A percentile compares a stretch with the other conserved stretches of the same genome.
Conservation (phyloP, 2,329 filamentous ascomycete species). For the Waltergamsia citrina region DNA sequence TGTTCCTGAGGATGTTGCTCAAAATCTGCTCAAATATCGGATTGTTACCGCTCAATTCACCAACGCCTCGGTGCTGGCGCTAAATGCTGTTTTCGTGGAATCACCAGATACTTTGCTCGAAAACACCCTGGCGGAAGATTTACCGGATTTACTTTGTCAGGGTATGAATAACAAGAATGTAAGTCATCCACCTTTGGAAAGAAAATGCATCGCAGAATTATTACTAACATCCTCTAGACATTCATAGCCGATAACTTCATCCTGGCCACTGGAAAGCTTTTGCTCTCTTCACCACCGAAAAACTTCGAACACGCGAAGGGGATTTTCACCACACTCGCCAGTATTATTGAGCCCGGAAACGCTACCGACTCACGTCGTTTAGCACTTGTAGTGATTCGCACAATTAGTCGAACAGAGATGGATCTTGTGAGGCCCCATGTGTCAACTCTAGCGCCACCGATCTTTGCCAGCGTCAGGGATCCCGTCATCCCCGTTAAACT, state of each 20-base stretch:
- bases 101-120: slow-evolving; percentile 61
- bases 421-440: slow-evolving; percentile 78
- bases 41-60: slow-evolving; percentile 71
- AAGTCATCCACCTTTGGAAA: slow-evolving; percentile 24
- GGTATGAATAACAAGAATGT: slow-evolving; percentile 72
- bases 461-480: slow-evolving; percentile 88
- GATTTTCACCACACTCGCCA: slow-evolving; percentile 70
- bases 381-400: slow-evolving; percentile 79
- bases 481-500: slow-evolving; percentile 91
- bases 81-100: slow-evolving; percentile 84
- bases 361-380: slow-evolving; percentile 78
- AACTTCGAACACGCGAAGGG: slow-evolving; percentile 69
- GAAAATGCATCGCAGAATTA: background rate
- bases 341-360: slow-evolving; percentile 66
- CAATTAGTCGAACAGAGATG: slow-evolving; percentile 68
- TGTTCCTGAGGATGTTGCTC: slow-evolving; percentile 62
- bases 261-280: slow-evolving; percentile 82
- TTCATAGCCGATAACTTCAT: slow-evolving; percentile 84
- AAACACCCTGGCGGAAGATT: slow-evolving; percentile 58
- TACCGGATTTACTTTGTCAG: slow-evolving; percentile 67
- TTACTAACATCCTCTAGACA: slow-evolving; percentile 36
- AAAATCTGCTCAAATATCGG: slow-evolving; percentile 52
- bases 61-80: slow-evolving; percentile 69
- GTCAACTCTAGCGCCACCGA: slow-evolving; percentile 64
- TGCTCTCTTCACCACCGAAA: slow-evolving; percentile 60